These are phyloP conservation scores for Eleusine coracana DNA, from an alignment of 176 grass and related monocot species.

Conservation along the genomic window DNA sequence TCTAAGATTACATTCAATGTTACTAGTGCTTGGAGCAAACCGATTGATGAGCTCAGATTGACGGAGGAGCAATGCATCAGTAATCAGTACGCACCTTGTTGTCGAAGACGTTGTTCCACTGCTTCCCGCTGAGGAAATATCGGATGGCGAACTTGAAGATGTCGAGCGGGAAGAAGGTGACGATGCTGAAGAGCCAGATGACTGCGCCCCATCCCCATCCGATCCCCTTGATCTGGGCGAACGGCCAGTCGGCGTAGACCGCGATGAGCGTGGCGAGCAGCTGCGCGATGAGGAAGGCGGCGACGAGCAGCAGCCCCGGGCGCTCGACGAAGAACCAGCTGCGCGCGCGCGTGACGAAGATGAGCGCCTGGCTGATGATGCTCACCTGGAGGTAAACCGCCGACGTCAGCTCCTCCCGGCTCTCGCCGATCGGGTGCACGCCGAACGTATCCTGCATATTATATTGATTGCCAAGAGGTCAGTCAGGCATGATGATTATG, in stretches of 20 bases:
- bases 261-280: constrained; percentile 69
- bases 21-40: neutral
- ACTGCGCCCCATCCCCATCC: constrained; percentile 69
- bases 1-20: constrained; percentile 9
- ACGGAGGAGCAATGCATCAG: neutral
- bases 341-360: constrained; percentile 67
- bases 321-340: constrained; percentile 69
- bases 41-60: neutral
- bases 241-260: constrained; percentile 56
- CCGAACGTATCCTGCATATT: constrained; percentile 48
- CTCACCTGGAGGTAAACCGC: constrained; percentile 85
- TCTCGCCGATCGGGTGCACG: constrained; percentile 52
- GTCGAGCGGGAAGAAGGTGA: constrained; percentile 79
- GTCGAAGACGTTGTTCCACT: constrained; percentile 66
- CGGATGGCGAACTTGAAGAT: constrained; percentile 76
- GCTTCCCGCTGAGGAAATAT: constrained; percentile 67
- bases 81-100: constrained; percentile 7
- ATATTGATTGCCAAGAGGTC: too few relatives aligned
- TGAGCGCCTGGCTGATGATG: constrained; percentile 82
- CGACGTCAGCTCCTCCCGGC: constrained; percentile 52
- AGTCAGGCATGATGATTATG: neutral
- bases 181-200: constrained; percentile 71
- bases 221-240: constrained; percentile 56
- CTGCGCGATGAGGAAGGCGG: constrained; percentile 58
- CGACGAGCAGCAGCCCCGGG: constrained; percentile 55